Evolutionary conservation across 768 basidiomycete genomes (phyloP), one percentile per base, ranked within the genome.

Genomic region (Mycena capillaripes): DNA sequence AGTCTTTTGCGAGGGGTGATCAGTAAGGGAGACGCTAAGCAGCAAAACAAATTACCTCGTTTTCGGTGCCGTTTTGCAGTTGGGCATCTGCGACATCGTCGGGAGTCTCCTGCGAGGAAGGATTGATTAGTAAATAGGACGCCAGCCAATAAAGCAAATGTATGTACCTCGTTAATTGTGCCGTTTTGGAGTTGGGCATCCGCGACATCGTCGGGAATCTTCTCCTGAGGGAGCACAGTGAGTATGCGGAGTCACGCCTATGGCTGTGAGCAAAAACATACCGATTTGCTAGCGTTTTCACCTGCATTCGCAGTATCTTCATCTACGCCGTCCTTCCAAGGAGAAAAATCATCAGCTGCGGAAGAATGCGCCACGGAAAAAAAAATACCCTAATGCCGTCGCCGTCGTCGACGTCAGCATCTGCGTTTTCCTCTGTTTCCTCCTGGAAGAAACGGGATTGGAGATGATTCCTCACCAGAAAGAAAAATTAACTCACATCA

Each of bases 31-130:
- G 53, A 55, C 53, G 30, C 53, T 32, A 55, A 55, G 53, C 53
- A 32, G 29, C 53, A 55, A 55, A 55, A 30, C 53, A 55, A 55
- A 55, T 55, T 55, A 55, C 53, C 53, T 55, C 53, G 53, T 55
- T 32, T 16, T 34, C 48, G 48, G 48, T 25, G 25, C 48, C 48
- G 25, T n/a, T n/a, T n/a, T n/a, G n/a, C n/a, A n/a, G n/a, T n/a
- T n/a, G n/a, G n/a, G n/a, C n/a, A n/a, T n/a, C 27, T 50, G 14
- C 48, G 48, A 42, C 42, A 42, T 42, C 42, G 17, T 19, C 42
- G 42, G 42, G 42, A 42, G 42, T 42, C 16, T 19, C 17, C 42
- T 42, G 42, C 42, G 17, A 42, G 42, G 10, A 42, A 42, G 42
- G 42, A 42, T 42, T 42, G 42, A 42, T 42, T 42, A 42, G 42